Percentiles rank a stretch among this genome's conserved stretches.
These are phyloP conservation scores for Ogataea haglerorum DNA, from an alignment of 805 yeast genomes.

Conservation along the genomic window DNA sequence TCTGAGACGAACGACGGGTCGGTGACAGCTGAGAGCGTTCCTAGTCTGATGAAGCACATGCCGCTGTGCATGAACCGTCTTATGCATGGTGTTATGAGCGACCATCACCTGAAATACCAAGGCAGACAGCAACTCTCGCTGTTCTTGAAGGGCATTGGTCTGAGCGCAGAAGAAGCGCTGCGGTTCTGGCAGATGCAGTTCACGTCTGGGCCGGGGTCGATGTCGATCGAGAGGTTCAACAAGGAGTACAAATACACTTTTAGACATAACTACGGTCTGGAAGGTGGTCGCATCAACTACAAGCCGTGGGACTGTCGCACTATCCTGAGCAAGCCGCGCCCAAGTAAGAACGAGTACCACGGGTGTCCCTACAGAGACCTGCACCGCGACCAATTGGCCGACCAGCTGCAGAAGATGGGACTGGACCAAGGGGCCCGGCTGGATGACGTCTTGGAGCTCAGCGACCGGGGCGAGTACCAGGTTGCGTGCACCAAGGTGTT, in stretches of 20 bases:
- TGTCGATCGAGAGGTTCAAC: conserved; percentile 70
- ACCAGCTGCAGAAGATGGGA: conserved; percentile 60
- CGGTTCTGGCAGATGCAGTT: conserved; percentile 80
- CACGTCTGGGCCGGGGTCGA: conserved; percentile 45
- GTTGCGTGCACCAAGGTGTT: conserved; percentile 88
- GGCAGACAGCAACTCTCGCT: conserved; percentile 85
- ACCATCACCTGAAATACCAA: conserved; percentile 73
- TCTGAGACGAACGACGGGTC: conserved; percentile 19
- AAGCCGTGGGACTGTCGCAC: conserved; percentile 82
- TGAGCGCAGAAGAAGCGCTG: conserved; percentile 81
- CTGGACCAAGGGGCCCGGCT: conserved; percentile 51
- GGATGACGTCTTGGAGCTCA: conserved; percentile 62
- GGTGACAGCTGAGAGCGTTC: conserved; percentile 61
- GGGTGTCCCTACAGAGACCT: conserved; percentile 93
- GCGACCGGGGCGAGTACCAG: conserved; percentile 67
- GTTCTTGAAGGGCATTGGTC: conserved; percentile 87
- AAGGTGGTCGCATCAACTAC: conserved; percentile 84
- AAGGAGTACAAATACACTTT: conserved; percentile 88
- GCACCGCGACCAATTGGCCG: conserved; percentile 56
- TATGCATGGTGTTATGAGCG: conserved; percentile 60
- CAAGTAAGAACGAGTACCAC: conserved; percentile 65
- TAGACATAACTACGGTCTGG: conserved; percentile 86
- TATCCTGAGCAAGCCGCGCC: conserved; percentile 68
- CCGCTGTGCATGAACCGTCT: conserved; percentile 63
- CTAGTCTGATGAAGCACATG: conserved; percentile 56